These are phyloP conservation scores for Verticillium zaregamsianum DNA, from an alignment of 2,329 filamentous ascomycete genomes.

Conservation along the genomic window DNA sequence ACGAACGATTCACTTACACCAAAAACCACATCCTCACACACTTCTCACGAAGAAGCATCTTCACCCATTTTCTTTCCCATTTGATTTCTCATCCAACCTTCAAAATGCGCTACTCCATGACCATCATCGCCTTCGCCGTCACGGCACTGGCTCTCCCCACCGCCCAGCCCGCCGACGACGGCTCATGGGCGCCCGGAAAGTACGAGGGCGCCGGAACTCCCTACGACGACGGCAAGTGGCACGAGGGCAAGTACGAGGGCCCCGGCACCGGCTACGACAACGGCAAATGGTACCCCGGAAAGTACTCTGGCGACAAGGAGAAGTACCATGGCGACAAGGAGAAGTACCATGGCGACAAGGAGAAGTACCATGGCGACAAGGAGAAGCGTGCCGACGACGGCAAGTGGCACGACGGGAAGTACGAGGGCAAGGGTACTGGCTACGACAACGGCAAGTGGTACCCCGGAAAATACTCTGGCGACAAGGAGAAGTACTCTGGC, in stretches of 20 bases:
- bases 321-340: slow-evolving; percentile 5
- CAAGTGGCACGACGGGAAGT: slow-evolving; percentile 1
- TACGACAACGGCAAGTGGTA: slow-evolving; percentile 10
- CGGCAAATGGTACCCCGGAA: slow-evolving; percentile 7
- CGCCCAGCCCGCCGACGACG: slow-evolving; percentile 6
- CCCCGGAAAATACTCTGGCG: too few species aligned
- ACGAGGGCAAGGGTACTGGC: slow-evolving; percentile 5
- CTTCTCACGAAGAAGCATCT: background rate
- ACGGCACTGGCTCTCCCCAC: slow-evolving; percentile 11
- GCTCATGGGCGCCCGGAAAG: slow-evolving; percentile 4
- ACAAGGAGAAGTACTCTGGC: slow-evolving; percentile 6
- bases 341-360: slow-evolving; percentile 2
- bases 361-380: slow-evolving; percentile 5
- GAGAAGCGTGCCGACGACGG: slow-evolving; percentile 1
- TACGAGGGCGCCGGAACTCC: slow-evolving; percentile 4
- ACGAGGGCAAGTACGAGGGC: slow-evolving; percentile 10
- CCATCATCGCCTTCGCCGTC: slow-evolving; percentile 12
- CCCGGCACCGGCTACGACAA: slow-evolving; percentile 5
- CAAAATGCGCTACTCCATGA: slow-evolving; percentile 11
- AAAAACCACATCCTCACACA: background rate
- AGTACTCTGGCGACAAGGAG: slow-evolving; percentile 4
- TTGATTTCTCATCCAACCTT: background rate
- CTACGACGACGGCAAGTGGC: slow-evolving; percentile 6
- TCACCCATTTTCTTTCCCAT: background rate
- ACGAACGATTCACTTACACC: background rate